Conservation (phyloP, 2,329 filamentous ascomycete species). For the Botrytis deweyae region DNA sequence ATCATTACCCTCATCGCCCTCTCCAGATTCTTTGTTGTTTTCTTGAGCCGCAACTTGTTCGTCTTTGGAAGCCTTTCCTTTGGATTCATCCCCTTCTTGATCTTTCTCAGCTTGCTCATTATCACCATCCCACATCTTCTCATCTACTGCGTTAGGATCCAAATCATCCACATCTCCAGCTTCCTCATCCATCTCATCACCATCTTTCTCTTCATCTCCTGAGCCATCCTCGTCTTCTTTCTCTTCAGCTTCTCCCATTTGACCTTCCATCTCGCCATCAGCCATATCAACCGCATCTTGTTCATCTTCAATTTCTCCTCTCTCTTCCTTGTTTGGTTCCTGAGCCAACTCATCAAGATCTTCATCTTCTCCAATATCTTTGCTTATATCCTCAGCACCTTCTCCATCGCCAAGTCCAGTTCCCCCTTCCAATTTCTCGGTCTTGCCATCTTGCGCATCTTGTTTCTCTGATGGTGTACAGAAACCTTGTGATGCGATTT, state of each 20-base stretch:
- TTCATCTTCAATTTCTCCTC: slow-evolving; percentile 71
- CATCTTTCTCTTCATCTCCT: slow-evolving; percentile 62
- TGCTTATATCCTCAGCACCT: slow-evolving; percentile 95
- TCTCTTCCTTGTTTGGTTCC: slow-evolving; percentile 62
- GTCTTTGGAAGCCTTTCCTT: slow-evolving; percentile 66
- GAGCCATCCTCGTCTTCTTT: slow-evolving; percentile 63
- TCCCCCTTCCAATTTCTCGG: slow-evolving; percentile 82
- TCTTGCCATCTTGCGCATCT: slow-evolving; percentile 65
- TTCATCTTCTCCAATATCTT: slow-evolving; percentile 91
- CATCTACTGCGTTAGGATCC: slow-evolving; percentile 86
- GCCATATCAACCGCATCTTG: slow-evolving; percentile 91
- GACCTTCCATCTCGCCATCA: slow-evolving; percentile 85
- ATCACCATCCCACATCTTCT: slow-evolving; percentile 97
- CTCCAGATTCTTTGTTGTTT: slow-evolving; percentile 60
- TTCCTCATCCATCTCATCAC: slow-evolving; percentile 81
- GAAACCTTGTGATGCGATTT: slow-evolving; percentile 82
- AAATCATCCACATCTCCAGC: slow-evolving; percentile 87
- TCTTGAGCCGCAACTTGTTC: slow-evolving; percentile 47
- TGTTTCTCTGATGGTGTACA: slow-evolving; percentile 84
- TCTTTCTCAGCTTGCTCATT: slow-evolving; percentile 79
- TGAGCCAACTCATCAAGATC: slow-evolving; percentile 89
- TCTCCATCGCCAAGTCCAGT: slow-evolving; percentile 94
- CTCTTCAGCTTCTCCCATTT: slow-evolving; percentile 67
- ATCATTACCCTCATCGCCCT: slow-evolving; percentile 50
- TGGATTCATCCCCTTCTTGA: slow-evolving; percentile 69